These are phyloP conservation scores for Orbilia ellipsospora DNA, from an alignment of 2,329 filamentous ascomycete species.

Conservation along the genomic window DNA sequence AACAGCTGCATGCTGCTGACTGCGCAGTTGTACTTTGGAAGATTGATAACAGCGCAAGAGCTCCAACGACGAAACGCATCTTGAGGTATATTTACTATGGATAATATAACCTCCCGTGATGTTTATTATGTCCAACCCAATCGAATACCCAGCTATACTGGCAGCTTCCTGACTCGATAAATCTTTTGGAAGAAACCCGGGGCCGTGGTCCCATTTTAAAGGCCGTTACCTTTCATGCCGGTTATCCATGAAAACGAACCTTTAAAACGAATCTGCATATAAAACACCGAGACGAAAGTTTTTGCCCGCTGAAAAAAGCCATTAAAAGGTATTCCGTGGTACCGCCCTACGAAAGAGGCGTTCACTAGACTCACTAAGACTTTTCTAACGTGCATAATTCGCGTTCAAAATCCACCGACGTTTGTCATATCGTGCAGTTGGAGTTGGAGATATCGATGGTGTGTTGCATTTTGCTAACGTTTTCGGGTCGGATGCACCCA, in stretches of 20 bases:
- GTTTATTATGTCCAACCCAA: no score
- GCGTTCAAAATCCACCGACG: no score
- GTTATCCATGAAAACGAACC: not conserved
- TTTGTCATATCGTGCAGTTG: not conserved
- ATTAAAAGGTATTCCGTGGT: not conserved
- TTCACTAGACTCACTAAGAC: not conserved
- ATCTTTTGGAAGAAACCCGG: not conserved
- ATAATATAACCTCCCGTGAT: not conserved
- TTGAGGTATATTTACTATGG: not conserved
- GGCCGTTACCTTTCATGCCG: not conserved
- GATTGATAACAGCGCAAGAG: conserved; percentile 15
- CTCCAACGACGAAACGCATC: conserved; percentile 27
- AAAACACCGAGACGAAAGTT: not conserved
- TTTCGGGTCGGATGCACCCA: conserved; percentile 2
- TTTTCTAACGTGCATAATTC: not conserved
- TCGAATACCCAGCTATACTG: no score
- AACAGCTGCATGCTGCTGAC: conserved; percentile 2
- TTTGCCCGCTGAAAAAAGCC: not conserved
- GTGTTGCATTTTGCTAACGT: not conserved
- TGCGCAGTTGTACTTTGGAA: conserved; percentile 4
- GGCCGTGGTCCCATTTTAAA: not conserved
- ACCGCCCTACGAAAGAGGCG: not conserved
- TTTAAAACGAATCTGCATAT: not conserved
- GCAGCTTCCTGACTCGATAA: no score
- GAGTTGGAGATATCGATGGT: not conserved